These are phyloP conservation scores for Rubus idaeus DNA, from an alignment of 306 rosid genomes.

Conservation along the genomic window DNA sequence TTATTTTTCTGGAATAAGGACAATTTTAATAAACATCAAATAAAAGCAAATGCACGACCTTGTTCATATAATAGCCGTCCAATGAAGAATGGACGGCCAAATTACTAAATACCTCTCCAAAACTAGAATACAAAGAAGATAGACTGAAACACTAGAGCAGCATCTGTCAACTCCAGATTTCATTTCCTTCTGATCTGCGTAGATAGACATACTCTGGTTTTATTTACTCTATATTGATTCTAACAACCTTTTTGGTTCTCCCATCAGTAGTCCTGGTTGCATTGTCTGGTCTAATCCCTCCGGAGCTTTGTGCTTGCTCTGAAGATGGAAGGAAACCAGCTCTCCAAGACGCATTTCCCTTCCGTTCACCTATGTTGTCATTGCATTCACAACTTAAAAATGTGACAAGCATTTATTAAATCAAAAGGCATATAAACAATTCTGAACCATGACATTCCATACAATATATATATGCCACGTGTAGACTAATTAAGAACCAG, in stretches of 20 bases:
- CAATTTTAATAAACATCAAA: no score
- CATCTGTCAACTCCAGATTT: neutral
- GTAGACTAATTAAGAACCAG: neutral
- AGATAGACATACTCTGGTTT: neutral
- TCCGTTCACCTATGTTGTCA: conserved; percentile 33
- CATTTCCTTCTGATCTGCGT: neutral
- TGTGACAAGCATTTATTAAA: neutral
- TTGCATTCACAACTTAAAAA: neutral
- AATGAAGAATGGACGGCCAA: neutral
- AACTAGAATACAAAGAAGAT: neutral
- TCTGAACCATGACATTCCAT: neutral
- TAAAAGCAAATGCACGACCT: no score
- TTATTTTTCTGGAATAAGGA: no score
- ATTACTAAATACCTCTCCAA: neutral
- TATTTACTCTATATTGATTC: conserved; percentile 70
- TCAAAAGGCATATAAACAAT: neutral
- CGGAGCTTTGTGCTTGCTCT: conserved; percentile 20
- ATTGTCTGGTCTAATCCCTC: conserved; percentile 32
- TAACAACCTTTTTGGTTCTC: conserved; percentile 58
- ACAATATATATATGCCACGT: no score
- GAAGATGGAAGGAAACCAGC: conserved; percentile 32
- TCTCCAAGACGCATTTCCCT: conserved; percentile 25
- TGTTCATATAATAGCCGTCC: neutral
- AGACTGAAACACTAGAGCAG: neutral
- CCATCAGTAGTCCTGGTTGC: conserved; percentile 30